Percentiles rank a stretch among this genome's conserved stretches.
Conservation (phyloP, 2,329 filamentous ascomycete species). For the Phyllosticta capitalensis region DNA sequence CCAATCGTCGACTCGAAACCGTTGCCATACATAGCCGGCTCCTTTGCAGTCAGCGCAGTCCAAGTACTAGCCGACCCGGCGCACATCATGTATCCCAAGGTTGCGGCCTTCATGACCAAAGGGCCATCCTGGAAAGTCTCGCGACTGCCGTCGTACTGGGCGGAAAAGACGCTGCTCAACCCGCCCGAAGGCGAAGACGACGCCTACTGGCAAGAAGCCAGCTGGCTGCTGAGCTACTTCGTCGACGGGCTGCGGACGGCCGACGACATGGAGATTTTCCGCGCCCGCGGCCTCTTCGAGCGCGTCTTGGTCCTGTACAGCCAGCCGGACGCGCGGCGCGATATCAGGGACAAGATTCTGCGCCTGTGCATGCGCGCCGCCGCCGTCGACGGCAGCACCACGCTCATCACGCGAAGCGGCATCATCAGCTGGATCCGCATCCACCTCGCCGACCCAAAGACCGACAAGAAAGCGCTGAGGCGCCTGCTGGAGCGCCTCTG, state of each 20-base stretch:
- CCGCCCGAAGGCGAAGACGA: conserved; percentile 67
- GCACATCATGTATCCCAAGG: conserved; percentile 74
- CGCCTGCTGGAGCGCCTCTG: conserved; percentile 50
- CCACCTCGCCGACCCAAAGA: conserved; percentile 41
- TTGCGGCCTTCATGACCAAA: conserved; percentile 74
- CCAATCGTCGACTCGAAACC: conserved; percentile 45
- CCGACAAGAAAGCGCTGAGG: conserved; percentile 42
- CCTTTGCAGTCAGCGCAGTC: conserved; percentile 64
- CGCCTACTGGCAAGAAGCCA: conserved; percentile 60
- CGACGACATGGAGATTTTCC: conserved; percentile 51
- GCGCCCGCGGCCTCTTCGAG: conserved; percentile 60
- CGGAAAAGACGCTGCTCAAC: conserved; percentile 63
- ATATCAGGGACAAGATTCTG: conserved; percentile 53
- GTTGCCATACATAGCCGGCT: conserved; percentile 63
- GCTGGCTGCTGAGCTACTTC: conserved; percentile 65
- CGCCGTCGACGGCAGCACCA: conserved; percentile 63
- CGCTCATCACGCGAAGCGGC: conserved; percentile 68
- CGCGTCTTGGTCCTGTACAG: conserved; percentile 60
- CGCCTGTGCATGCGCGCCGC: conserved; percentile 56
- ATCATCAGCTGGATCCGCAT: conserved; percentile 65
- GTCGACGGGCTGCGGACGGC: conserved; percentile 55
- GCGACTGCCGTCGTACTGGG: conserved; percentile 49
- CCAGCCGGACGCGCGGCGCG: conserved; percentile 53
- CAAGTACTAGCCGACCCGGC: conserved; percentile 64
- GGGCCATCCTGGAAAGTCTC: conserved; percentile 62